These are phyloP conservation scores for Hemileccinum rubropunctum DNA, from an alignment of 768 basidiomycete genomes.

Conservation along the genomic window DNA sequence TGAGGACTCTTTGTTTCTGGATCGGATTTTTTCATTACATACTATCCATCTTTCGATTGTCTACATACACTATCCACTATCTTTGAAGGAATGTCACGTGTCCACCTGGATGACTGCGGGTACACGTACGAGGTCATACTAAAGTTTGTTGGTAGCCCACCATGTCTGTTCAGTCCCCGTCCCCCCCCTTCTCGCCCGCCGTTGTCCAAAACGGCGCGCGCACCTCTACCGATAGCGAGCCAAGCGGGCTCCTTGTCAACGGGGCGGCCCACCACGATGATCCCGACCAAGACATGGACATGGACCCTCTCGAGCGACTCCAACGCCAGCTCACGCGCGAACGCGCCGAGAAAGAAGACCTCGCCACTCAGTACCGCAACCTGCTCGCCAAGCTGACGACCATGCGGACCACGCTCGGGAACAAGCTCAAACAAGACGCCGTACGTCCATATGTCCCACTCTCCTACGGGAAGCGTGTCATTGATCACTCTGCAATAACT, in stretches of 20 bases:
- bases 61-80: no score
- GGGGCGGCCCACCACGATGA: constrained; percentile 36
- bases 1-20: constrained; percentile 1
- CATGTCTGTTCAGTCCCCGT: constrained; percentile 27
- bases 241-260: constrained; percentile 31
- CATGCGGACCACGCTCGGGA: constrained; percentile 91
- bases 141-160: neutral
- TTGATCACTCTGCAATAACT: neutral
- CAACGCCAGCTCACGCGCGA: constrained; percentile 74
- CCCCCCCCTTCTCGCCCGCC: constrained; percentile 33
- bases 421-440: constrained; percentile 94
- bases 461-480: no score
- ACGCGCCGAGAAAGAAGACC: constrained; percentile 82
- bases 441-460: constrained; percentile 48
- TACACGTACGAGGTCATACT: constrained; percentile 3
- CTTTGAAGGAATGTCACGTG: constrained; percentile 13
- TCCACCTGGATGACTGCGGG: neutral
- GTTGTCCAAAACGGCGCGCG: constrained; percentile 22
- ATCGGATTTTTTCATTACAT: neutral
- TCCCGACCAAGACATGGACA: constrained; percentile 37
- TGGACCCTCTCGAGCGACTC: constrained; percentile 56
- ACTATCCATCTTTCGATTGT: no score
- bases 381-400: constrained; percentile 85
- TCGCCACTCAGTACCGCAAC: constrained; percentile 81
- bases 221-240: constrained; percentile 44